Conservation (phyloP, 192 early-diverging fungal genomes). For the Podila clonocystis region DNA sequence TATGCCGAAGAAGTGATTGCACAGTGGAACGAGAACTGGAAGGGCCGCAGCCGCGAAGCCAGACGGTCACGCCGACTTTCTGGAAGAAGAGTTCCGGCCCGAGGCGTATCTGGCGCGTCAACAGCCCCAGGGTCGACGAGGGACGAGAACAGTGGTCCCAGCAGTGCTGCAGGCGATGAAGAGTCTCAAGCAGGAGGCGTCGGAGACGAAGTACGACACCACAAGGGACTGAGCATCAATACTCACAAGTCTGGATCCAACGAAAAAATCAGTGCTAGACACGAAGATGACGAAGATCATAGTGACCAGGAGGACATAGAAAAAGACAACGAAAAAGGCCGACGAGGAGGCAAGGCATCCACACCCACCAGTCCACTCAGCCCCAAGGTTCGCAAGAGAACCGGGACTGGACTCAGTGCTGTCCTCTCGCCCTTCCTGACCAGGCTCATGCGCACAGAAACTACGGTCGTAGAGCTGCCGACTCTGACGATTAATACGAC, state of each 20-base stretch:
- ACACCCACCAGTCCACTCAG: constrained; percentile 1
- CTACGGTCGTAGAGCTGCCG: constrained; percentile 34
- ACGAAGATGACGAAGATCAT: too few relatives aligned
- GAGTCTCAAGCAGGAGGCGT: background rate
- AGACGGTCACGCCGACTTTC: constrained; percentile 14
- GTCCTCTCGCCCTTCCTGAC: constrained; percentile 27
- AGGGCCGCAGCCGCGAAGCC: constrained; percentile 7
- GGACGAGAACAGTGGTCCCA: background rate
- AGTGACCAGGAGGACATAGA: background rate
- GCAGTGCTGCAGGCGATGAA: background rate
- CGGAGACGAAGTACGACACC: background rate
- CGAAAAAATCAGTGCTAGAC: background rate
- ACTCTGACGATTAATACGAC: constrained; percentile 48
- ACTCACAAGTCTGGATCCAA: background rate
- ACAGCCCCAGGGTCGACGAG: background rate
- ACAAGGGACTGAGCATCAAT: background rate
- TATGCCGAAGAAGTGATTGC: constrained; percentile 46
- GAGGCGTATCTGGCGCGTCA: background rate
- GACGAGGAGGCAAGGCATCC: background rate
- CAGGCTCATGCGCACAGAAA: constrained; percentile 30
- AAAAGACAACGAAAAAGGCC: background rate
- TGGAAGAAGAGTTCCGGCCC: background rate
- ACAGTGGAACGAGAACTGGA: constrained; percentile 49
- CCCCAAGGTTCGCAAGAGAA: constrained; percentile 16
- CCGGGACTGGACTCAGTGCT: constrained; percentile 34